Evolutionary conservation across 2,329 filamentous ascomycete species (phyloP).

Genomic region (Talaromyces sp.): DNA sequence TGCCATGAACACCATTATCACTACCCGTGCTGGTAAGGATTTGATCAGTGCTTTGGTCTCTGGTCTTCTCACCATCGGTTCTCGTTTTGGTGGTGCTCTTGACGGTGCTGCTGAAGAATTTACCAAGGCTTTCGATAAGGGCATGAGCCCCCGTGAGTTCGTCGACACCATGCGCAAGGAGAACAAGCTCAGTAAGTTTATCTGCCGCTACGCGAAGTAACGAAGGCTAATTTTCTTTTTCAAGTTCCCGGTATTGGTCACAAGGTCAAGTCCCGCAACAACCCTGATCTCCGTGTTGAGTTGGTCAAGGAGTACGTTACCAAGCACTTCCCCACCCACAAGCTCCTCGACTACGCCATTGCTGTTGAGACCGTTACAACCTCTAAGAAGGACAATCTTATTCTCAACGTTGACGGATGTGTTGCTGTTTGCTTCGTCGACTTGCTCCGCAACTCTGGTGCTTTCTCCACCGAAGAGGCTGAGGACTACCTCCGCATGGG

Average conservation of each 20-base stretch:
- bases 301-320: slow-evolving; percentile 98
- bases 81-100: slow-evolving; percentile 95
- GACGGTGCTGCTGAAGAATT: slow-evolving; percentile 98
- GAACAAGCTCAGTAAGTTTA: slow-evolving; percentile 85
- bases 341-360: slow-evolving; percentile 97
- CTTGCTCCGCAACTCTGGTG: slow-evolving; percentile 93
- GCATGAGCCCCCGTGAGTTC: slow-evolving; percentile 95
- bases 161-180: slow-evolving; percentile 99
- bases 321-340: slow-evolving; percentile 95
- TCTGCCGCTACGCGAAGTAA: too few relatives aligned
- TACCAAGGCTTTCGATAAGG: slow-evolving; percentile 96
- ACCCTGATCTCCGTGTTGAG: slow-evolving; percentile 98
- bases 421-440: slow-evolving; percentile 99
- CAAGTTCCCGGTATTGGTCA: slow-evolving; percentile 92
- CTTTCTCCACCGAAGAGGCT: slow-evolving; percentile 91
- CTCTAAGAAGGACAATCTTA: slow-evolving; percentile 99
- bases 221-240: slow-evolving; percentile 26
- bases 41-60: slow-evolving; percentile 92
- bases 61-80: slow-evolving; percentile 96
- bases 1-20: slow-evolving; percentile 99
- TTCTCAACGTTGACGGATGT: slow-evolving; percentile 97
- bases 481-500: slow-evolving; percentile 99
- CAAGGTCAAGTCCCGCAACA: slow-evolving; percentile 99
- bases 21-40: slow-evolving; percentile 98
- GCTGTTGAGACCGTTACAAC: slow-evolving; percentile 97